phyloP scores from a whole-genome alignment of 2,329 filamentous ascomycete species.

The Chaetomiaceae sp. region DNA sequence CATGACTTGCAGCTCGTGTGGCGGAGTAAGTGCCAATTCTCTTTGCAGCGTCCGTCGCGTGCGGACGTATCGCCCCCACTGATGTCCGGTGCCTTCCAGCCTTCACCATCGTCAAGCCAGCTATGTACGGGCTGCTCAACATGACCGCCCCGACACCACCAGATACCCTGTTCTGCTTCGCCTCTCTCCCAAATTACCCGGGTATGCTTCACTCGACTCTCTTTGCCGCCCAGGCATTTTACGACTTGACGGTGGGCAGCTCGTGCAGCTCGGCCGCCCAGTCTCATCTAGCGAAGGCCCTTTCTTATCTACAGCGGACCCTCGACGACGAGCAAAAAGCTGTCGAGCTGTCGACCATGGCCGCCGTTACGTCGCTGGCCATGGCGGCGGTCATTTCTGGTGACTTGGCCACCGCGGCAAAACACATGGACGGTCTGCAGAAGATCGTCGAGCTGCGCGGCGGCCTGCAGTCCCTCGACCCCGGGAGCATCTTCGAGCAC shows the following conservation, averaged over 20 bases:
- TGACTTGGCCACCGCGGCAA: conserved; percentile 18
- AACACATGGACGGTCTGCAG: conserved; percentile 25
- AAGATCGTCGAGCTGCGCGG: conserved; percentile 23
- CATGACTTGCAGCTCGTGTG: background rate
- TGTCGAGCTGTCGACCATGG: conserved; percentile 19
- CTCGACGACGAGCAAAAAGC: conserved; percentile 17
- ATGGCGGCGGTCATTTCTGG: conserved; percentile 21
- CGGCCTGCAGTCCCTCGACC: conserved; percentile 10
- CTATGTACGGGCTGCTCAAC: conserved; percentile 14
- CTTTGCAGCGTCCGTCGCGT: too few species aligned
- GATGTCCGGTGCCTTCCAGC: background rate
- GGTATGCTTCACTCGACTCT: conserved; percentile 24
- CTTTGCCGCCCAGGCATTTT: conserved; percentile 23
- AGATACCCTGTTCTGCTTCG: conserved; percentile 20
- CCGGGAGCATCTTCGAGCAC: background rate
- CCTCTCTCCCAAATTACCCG: conserved; percentile 17
- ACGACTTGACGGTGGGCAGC: conserved; percentile 9
- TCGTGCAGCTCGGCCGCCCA: background rate
- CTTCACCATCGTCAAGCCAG: conserved; percentile 20
- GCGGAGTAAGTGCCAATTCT: conserved; percentile 4
- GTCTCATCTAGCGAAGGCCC: conserved; percentile 3
- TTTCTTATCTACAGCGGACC: conserved; percentile 14
- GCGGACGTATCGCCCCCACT: background rate
- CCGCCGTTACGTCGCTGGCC: conserved; percentile 21
- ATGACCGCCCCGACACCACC: background rate